phyloP scores from a whole-genome alignment of 345 rosid genomes.

The Salix purpurea region DNA sequence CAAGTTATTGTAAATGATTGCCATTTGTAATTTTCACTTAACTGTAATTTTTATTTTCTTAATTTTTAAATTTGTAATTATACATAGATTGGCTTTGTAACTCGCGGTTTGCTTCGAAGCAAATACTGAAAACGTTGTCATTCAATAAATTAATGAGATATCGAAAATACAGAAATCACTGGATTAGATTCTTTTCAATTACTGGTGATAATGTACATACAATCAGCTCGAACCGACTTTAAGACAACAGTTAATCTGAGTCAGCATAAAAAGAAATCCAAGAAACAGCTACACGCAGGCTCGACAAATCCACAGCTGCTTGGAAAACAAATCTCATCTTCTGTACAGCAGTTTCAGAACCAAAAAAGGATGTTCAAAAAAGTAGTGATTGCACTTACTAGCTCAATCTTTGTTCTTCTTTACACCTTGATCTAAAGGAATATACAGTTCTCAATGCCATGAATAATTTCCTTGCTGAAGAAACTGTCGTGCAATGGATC shows the following conservation, averaged over 20 bases:
- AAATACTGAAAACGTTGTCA: not conserved
- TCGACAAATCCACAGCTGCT: conserved; percentile 17
- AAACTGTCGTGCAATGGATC: conserved; percentile 13
- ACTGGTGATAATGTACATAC: conserved; percentile 29
- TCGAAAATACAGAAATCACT: not conserved
- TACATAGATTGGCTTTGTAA: not conserved
- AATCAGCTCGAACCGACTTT: conserved; percentile 18
- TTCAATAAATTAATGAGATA: not conserved
- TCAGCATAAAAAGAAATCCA: conserved; percentile 6
- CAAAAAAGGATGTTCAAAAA: conserved; percentile 18
- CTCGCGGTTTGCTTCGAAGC: not conserved
- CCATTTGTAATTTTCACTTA: too few relatives aligned
- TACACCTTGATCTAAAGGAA: conserved; percentile 21
- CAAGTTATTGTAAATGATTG: too few relatives aligned
- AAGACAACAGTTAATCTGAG: conserved; percentile 16
- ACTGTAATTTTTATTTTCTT: too few relatives aligned
- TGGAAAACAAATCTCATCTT: conserved; percentile 21
- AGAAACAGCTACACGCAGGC: conserved; percentile 13
- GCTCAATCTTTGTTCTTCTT: conserved; percentile 10
- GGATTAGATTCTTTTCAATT: conserved; percentile 11
- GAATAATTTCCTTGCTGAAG: not conserved
- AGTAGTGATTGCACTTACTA: conserved; percentile 5
- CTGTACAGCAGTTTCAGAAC: conserved; percentile 38
- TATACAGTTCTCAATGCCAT: conserved; percentile 20
- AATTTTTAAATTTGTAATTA: too few relatives aligned